Conservation (phyloP, 2,329 filamentous ascomycete species). For the Xylariomycetidae sp. region DNA sequence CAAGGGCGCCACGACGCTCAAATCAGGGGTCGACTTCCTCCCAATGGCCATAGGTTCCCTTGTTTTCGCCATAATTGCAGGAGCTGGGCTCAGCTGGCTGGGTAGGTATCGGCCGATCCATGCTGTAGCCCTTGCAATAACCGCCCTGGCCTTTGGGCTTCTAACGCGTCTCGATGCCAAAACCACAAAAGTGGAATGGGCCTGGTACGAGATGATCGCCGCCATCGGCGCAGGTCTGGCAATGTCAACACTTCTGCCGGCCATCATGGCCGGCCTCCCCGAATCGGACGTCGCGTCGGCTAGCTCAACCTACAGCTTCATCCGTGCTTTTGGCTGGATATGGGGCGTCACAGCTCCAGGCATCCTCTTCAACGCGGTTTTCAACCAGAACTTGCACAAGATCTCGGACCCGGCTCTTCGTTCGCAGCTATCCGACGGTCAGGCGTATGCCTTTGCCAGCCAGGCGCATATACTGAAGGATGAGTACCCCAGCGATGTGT, state of each 20-base stretch:
- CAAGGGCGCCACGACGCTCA: not conserved
- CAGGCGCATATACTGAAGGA: not conserved
- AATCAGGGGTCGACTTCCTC: constrained; percentile 1
- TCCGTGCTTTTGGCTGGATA: constrained; percentile 19
- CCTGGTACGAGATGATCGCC: constrained; percentile 31
- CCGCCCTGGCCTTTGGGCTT: constrained; percentile 29
- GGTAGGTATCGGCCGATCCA: constrained; percentile 41
- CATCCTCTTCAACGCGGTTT: constrained; percentile 25
- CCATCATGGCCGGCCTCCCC: constrained; percentile 29
- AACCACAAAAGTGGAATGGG: constrained; percentile 28
- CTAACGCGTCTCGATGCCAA: constrained; percentile 27
- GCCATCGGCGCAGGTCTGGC: constrained; percentile 36
- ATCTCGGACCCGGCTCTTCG: constrained; percentile 11
- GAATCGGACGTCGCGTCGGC: constrained; percentile 29
- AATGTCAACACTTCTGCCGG: constrained; percentile 32
- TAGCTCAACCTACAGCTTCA: constrained; percentile 34
- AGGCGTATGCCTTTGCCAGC: constrained; percentile 17
- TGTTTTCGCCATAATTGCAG: constrained; percentile 5
- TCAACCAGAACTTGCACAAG: constrained; percentile 10
- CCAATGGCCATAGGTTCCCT: constrained; percentile 5
- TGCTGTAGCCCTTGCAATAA: constrained; percentile 22
- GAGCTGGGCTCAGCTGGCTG: constrained; percentile 22
- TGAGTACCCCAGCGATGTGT: not conserved
- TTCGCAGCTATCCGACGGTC: constrained; percentile 9
- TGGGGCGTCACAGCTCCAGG: constrained; percentile 8